Evolutionary conservation across 1,284 basidiomycete species (phyloP).

Genomic region (Ceratobasidium sp.): DNA sequence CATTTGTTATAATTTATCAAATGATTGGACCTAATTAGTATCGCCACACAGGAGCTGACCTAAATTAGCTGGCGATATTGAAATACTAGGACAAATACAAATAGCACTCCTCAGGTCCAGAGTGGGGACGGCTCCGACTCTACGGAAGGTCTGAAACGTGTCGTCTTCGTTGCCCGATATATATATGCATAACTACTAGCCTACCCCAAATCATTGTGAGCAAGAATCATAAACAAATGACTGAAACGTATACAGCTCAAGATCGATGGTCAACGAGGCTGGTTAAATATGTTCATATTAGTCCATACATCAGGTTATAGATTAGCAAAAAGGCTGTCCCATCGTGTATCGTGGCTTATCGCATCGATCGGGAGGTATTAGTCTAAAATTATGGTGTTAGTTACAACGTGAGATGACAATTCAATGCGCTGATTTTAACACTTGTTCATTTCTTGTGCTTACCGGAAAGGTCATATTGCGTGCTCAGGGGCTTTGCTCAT

Average conservation of each 20-base stretch:
- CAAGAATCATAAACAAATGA: background rate
- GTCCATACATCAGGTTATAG: background rate
- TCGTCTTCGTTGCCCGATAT: too few species aligned
- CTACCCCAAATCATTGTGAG: background rate
- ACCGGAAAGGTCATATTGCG: background rate
- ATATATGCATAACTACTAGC: too few species aligned
- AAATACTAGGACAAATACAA: background rate
- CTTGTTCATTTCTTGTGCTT: background rate
- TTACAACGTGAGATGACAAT: background rate
- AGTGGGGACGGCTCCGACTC: background rate
- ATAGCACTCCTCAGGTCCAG: background rate
- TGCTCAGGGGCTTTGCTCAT: background rate
- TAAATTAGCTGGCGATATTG: background rate
- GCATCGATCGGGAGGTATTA: background rate
- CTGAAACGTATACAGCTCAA: background rate
- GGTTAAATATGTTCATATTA: background rate
- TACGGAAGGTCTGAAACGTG: background rate
- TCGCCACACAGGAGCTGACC: background rate
- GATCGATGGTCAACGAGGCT: background rate
- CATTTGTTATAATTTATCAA: constrained; percentile 11
- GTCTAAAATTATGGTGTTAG: background rate
- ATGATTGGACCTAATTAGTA: constrained; percentile 1
- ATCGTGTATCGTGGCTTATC: too few species aligned
- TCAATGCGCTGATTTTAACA: background rate
- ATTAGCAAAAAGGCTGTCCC: too few species aligned